Conservation (phyloP, 176 grass and related monocot species). For the Typha latifolia region DNA sequence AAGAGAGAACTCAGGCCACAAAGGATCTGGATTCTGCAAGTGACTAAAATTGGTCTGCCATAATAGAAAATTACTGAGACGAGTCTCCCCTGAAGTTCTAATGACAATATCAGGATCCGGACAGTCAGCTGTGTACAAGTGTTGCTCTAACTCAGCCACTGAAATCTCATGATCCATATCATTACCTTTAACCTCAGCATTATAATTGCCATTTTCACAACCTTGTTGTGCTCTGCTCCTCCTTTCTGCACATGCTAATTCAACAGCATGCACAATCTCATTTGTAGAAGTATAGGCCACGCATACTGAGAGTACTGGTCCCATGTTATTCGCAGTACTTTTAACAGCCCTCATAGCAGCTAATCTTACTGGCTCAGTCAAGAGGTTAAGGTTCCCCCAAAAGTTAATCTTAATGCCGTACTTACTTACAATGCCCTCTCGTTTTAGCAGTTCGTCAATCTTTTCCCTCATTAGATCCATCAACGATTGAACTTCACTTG, state of each 20-base stretch:
- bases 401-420: constrained; percentile 58
- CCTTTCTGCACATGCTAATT: constrained; percentile 29
- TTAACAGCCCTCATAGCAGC: constrained; percentile 50
- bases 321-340: constrained; percentile 49
- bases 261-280: constrained; percentile 60
- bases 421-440: constrained; percentile 44
- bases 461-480: constrained; percentile 84
- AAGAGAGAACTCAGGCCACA: constrained; percentile 73
- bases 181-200: background rate
- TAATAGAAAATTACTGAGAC: constrained; percentile 82
- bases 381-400: constrained; percentile 59
- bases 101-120: constrained; percentile 67
- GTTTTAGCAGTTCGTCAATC: constrained; percentile 49
- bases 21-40: constrained; percentile 45
- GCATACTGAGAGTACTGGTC: constrained; percentile 61
- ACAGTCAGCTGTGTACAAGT: constrained; percentile 46
- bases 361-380: constrained; percentile 36
- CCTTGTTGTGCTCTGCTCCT: constrained; percentile 18
- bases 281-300: constrained; percentile 68
- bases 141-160: constrained; percentile 45
- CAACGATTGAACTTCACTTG: constrained; percentile 46
- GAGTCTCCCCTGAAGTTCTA: constrained; percentile 66
- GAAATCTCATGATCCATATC: constrained; percentile 13
- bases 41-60: constrained; percentile 69
- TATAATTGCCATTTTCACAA: background rate